Percentiles rank a stretch among this genome's conserved stretches.
phyloP scores from a whole-genome alignment of 2,329 filamentous ascomycete genomes.

The Pseudogymnoascus sp. region DNA sequence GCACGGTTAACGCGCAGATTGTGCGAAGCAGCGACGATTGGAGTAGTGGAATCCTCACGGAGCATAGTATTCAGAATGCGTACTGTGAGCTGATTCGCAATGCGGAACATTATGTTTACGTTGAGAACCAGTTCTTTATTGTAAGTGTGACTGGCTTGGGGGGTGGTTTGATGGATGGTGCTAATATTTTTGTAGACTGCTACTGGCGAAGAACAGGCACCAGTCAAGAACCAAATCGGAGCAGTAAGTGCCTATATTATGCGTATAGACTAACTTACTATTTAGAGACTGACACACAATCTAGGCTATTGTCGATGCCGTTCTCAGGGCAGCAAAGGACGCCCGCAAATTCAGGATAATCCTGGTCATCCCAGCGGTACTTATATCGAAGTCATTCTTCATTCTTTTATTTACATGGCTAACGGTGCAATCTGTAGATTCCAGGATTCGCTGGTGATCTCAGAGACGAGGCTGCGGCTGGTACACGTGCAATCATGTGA shows the following conservation, averaged over 20 bases:
- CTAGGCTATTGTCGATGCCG: conserved; percentile 77
- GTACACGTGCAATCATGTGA: conserved; percentile 78
- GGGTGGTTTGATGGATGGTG: conserved; percentile 32
- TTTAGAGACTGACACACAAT: not conserved
- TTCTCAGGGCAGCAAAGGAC: conserved; percentile 71
- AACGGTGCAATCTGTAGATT: conserved; percentile 35
- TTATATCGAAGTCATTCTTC: not conserved
- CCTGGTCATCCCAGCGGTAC: conserved; percentile 66
- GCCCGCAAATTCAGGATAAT: conserved; percentile 85
- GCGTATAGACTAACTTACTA: not conserved
- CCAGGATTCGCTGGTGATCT: conserved; percentile 93
- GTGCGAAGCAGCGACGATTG: conserved; percentile 88
- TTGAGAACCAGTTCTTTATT: conserved; percentile 98
- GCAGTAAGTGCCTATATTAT: conserved; percentile 23
- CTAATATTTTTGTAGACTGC: conserved; percentile 45
- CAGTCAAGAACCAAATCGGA: conserved; percentile 82
- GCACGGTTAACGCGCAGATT: conserved; percentile 72
- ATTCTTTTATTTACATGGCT: not conserved
- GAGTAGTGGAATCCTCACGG: conserved; percentile 81
- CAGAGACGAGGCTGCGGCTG: conserved; percentile 69
- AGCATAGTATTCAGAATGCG: conserved; percentile 81
- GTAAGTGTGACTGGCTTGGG: not conserved
- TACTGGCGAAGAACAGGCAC: conserved; percentile 77
- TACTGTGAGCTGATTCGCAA: conserved; percentile 78
- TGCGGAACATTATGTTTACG: conserved; percentile 89